These are phyloP conservation scores for Themeda triandra DNA, from an alignment of 176 grass and related monocot genomes.

Conservation along the genomic window DNA sequence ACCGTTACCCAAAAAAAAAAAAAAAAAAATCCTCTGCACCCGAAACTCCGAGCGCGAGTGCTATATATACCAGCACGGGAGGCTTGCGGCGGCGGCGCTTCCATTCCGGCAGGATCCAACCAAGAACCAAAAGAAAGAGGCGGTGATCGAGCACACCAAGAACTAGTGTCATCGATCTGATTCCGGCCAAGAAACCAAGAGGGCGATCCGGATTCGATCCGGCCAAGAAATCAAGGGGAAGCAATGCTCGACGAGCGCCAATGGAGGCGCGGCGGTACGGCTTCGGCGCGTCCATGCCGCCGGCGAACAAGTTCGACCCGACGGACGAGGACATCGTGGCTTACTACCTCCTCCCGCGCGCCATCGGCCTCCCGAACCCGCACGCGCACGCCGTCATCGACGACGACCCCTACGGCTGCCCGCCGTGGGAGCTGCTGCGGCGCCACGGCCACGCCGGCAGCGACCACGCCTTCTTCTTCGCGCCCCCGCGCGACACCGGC, in stretches of 20 bases:
- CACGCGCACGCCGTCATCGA: background rate
- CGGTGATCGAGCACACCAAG: background rate
- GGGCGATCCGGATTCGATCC: too few species aligned
- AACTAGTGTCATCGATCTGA: too few species aligned
- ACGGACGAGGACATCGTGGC: conserved; percentile 23
- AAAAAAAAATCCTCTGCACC: too few species aligned
- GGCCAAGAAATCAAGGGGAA: too few species aligned
- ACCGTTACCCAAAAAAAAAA: too few species aligned
- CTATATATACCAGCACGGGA: background rate
- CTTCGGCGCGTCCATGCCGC: background rate
- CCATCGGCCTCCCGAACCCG: background rate
- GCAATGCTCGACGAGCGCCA: too few species aligned
- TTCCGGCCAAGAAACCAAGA: background rate
- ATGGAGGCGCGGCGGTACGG: conserved; percentile 8
- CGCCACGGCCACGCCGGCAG: background rate
- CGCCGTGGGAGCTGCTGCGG: conserved; percentile 8
- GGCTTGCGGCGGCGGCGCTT: background rate
- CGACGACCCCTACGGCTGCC: background rate
- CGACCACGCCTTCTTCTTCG: conserved; percentile 17
- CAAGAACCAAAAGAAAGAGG: too few species aligned
- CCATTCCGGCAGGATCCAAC: too few species aligned
- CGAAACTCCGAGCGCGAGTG: too few species aligned
- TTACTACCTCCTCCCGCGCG: conserved; percentile 30
- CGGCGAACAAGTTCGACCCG: conserved; percentile 12
- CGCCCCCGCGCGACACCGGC: too few species aligned